phyloP scores from a whole-genome alignment of 768 basidiomycete genomes.

The Rhodosporidiobolus sp. region DNA sequence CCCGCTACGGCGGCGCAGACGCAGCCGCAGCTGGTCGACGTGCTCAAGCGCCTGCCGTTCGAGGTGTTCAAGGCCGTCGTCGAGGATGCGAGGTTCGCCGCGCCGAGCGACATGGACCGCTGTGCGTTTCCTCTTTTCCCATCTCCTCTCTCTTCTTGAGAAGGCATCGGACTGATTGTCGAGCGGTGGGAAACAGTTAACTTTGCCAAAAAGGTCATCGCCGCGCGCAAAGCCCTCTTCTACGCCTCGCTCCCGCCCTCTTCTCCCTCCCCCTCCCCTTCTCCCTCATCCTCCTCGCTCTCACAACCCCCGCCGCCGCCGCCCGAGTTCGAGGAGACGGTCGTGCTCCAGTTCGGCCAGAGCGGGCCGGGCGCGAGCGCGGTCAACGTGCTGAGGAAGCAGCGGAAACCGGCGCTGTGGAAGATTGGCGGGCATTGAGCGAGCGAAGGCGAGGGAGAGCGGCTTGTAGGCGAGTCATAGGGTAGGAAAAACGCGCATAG shows the following conservation, averaged over 20 bases:
- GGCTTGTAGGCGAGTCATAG: too few relatives aligned
- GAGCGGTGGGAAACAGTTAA: slow-evolving; percentile 16
- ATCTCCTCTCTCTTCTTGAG: too few relatives aligned
- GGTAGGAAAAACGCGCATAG: not conserved
- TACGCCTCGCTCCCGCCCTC: not conserved
- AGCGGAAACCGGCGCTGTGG: slow-evolving; percentile 20
- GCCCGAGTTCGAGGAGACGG: slow-evolving; percentile 30
- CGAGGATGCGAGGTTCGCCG: slow-evolving; percentile 1
- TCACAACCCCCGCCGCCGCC: too few relatives aligned
- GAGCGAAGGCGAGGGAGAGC: not conserved
- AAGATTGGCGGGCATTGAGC: not conserved
- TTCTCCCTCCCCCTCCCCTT: not conserved
- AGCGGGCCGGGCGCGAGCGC: not conserved
- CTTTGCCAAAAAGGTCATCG: slow-evolving; percentile 30
- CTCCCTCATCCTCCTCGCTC: too few relatives aligned
- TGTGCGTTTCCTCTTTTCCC: slow-evolving; percentile 7
- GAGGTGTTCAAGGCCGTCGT: slow-evolving; percentile 20
- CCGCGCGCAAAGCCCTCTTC: slow-evolving; percentile 10
- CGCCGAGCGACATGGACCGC: slow-evolving; percentile 22
- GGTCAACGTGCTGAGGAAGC: slow-evolving; percentile 29
- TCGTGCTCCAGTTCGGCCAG: slow-evolving; percentile 24
- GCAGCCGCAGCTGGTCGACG: not conserved
- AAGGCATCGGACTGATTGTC: not conserved
- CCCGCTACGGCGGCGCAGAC: not conserved
- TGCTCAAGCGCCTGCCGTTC: slow-evolving; percentile 24